Percentiles rank a stretch among this genome's conserved stretches.
phyloP scores from a whole-genome alignment of 495 filamentous ascomycete species.

The Hypoxylon trugodes region DNA sequence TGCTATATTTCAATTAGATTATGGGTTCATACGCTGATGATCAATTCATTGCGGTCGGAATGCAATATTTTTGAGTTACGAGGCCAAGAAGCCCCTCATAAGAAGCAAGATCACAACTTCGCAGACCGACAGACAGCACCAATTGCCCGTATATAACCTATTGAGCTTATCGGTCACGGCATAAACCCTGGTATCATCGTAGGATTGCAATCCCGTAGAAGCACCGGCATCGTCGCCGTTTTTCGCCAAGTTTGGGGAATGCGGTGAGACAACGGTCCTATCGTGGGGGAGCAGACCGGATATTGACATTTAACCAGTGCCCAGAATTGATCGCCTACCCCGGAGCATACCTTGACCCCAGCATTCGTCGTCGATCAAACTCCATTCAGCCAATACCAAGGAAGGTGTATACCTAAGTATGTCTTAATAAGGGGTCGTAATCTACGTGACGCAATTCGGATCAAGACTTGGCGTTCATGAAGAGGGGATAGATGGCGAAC shows the following conservation, averaged over 20 bases:
- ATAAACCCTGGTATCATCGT: neutral
- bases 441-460: constrained; percentile 13
- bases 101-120: neutral
- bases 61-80: no score
- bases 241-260: neutral
- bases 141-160: neutral
- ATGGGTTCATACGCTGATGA: no score
- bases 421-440: neutral
- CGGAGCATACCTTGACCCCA: constrained; percentile 3
- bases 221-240: neutral
- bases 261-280: neutral
- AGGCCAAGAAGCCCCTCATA: neutral
- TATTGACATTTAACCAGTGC: constrained; percentile 35
- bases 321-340: constrained; percentile 19
- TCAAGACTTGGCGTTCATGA: constrained; percentile 20
- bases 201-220: neutral
- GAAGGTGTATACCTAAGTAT: neutral
- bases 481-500: neutral
- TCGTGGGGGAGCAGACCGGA: constrained; percentile 12
- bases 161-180: neutral
- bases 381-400: constrained; percentile 9
- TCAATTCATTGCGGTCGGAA: no score
- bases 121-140: neutral
- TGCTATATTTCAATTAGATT: neutral
- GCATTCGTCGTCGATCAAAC: constrained; percentile 17